Base-by-base conservation (phyloP, 805 yeast species). In the Starmerella lactis-condensi region DNA sequence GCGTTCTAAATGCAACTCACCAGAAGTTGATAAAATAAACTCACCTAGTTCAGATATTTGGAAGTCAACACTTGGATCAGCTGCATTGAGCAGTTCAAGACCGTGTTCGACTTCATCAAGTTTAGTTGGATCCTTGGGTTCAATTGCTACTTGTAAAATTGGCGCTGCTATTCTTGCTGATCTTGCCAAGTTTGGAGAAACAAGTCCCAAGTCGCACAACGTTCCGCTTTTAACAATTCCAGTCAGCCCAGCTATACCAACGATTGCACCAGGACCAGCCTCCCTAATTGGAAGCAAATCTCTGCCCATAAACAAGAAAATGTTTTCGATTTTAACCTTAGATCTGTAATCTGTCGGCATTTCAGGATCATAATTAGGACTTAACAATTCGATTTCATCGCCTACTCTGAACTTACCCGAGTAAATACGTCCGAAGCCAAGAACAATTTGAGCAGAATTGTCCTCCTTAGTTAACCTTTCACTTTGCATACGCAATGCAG, bases 181-280 rank as follows among this genome's bases (percentile, higher is more conserved):
- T 41, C 79, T 75, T 0, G 93, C 93, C 30, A 74, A 57, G 43
- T 75, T 75, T n/a, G 72, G 71, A 24, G 82, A 83, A 4, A 64
- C 57, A 2, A 64, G 50, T 2, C 63, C 65, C 0, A 68, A 61
- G 29, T 71, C 61, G 5, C 77, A 61, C 30, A 81, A 51, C 0
- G 98, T 83, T 30, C 93, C 98, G 47, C 73, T 78, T 50, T 89
- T 89, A 42, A 85, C 53, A 20, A 89, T 64, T 6, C 77, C 78
- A 2, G 75, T 93, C 14, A 89, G 61, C 0, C 98, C 96, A 22
- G 82, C 85, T 30, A 89, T 74, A 30, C 95, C 99, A 5, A 79
- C 91, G 38, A 89, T 81, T 43, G 77, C 81, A 20, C 99, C 99
- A 1, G 95, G 85, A 2, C 93, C 93, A 4, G 85, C 93, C 12